Percentiles rank a stretch among this genome's conserved stretches.
Conservation (phyloP, 192 early-diverging fungal species). For the Entophlyctis helioformis region DNA sequence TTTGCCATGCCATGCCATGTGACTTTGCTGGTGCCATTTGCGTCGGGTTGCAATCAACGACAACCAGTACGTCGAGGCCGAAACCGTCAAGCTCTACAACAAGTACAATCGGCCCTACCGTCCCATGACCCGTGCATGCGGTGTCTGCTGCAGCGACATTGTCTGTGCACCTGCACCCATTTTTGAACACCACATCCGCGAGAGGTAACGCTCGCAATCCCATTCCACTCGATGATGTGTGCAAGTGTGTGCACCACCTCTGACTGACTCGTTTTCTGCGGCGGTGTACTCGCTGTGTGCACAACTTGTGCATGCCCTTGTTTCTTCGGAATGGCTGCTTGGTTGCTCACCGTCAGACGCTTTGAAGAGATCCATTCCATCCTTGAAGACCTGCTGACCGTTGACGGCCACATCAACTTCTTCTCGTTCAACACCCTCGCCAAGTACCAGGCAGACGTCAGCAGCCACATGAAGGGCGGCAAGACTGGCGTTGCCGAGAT, state of each 20-base stretch:
- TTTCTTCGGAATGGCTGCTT: too few species aligned
- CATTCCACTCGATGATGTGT: too few species aligned
- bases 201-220: too few species aligned
- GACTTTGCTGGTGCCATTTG: neutral
- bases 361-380: neutral
- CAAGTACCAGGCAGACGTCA: neutral
- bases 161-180: neutral
- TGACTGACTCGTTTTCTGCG: too few species aligned
- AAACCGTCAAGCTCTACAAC: slow-evolving; percentile 6
- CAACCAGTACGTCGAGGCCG: slow-evolving; percentile 9
- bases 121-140: slow-evolving; percentile 4
- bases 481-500: too few species aligned
- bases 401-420: neutral
- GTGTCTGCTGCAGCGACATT: slow-evolving; percentile 3
- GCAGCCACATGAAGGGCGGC: neutral
- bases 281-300: too few species aligned
- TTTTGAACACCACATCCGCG: neutral
- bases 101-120: slow-evolving; percentile 13
- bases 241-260: too few species aligned
- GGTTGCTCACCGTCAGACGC: too few species aligned
- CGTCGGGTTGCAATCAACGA: neutral
- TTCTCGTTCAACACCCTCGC: neutral
- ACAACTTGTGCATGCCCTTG: too few species aligned
- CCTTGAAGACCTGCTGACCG: neutral
- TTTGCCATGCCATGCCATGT: neutral